Evolutionary conservation across 129 eudicot species (phyloP), one percentile per base, ranked within the genome.

Genomic region (Chrysanthemum makinoi): DNA sequence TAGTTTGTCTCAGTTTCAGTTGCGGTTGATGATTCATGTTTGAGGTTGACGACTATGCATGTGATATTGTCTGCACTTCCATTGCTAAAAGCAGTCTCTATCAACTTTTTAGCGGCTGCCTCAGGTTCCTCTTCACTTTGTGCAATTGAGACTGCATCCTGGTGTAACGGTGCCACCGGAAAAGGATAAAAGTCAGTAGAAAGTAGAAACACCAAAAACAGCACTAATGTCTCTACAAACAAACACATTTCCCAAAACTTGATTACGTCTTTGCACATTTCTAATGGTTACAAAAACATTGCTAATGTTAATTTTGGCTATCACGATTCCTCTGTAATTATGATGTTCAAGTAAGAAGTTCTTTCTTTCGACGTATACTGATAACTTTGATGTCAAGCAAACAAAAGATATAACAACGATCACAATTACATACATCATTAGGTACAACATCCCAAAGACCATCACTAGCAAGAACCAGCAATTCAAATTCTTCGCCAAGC

Each of bases 21-120:
- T 74, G 48, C 30, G 0, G 33, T 12, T 33, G 3, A 3, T 10
- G 60, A 52, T 72, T 65, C 24, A 24, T 62, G 57, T 15, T 58
- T 59, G 10, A 86, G 82, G 68, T 84, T 85, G 73, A 90, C 97
- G 35, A 90, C 95, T 19, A 90, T 87, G 83, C 91, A 87, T 30
- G 97, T 91, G 72, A 91, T 91, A 72, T 91, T 91, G 62, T 91
- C 97, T 30, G 85, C 82, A 74, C 97, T 91, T 48, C 95, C 97
- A 30, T 89, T 87, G 17, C 82, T 81, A 75, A 81, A 91, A 54
- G 97, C 97, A 22, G 97, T 88, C 65, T 88, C 90, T 4, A 86
- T 86, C 77, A 91, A 78, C 73, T 85, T 91, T 70, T 82, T 75
- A 63, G 97, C 92, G 18, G 95, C 95, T 48, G 85, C 86, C 69